These are phyloP conservation scores for Chytridiales sp. DNA, from an alignment of 371 early-diverging fungal species.

Conservation along the genomic window DNA sequence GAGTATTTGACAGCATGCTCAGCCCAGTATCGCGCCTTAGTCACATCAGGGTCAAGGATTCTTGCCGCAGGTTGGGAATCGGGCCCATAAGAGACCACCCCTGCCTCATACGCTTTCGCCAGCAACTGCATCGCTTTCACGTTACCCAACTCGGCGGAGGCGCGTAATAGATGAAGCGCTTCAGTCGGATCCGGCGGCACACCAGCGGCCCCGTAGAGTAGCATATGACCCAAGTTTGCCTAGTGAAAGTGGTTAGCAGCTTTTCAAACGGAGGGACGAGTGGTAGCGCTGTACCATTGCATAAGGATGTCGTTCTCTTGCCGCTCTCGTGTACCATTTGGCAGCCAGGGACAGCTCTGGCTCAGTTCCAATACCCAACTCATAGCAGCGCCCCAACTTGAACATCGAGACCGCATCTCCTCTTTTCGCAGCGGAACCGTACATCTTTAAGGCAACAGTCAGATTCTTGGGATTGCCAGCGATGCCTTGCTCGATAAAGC, in stretches of 20 bases:
- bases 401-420: slow-evolving; percentile 7
- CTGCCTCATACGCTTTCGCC: slow-evolving; percentile 12
- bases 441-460: slow-evolving; percentile 4
- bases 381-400: slow-evolving; percentile 2
- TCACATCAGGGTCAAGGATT: too few species aligned
- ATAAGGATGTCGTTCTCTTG: not conserved
- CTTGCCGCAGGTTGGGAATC: too few species aligned
- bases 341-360: slow-evolving; percentile 51
- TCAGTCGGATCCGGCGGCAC: slow-evolving; percentile 1
- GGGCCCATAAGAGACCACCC: too few species aligned
- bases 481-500: slow-evolving; percentile 2
- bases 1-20: too few species aligned
- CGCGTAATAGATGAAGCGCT: slow-evolving; percentile 4
- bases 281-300: too few species aligned
- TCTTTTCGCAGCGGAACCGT: slow-evolving; percentile 5
- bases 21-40: too few species aligned
- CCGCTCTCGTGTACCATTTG: slow-evolving; percentile 1
- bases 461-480: not conserved
- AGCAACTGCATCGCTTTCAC: slow-evolving; percentile 17
- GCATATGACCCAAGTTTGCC: too few species aligned
- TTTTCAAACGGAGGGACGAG: too few species aligned
- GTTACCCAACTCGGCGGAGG: slow-evolving; percentile 10
- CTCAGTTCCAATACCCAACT: slow-evolving; percentile 67
- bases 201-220: too few species aligned
- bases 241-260: too few species aligned